phyloP scores from a whole-genome alignment of 2,329 filamentous ascomycete species.

The Neobulgaria alba region DNA sequence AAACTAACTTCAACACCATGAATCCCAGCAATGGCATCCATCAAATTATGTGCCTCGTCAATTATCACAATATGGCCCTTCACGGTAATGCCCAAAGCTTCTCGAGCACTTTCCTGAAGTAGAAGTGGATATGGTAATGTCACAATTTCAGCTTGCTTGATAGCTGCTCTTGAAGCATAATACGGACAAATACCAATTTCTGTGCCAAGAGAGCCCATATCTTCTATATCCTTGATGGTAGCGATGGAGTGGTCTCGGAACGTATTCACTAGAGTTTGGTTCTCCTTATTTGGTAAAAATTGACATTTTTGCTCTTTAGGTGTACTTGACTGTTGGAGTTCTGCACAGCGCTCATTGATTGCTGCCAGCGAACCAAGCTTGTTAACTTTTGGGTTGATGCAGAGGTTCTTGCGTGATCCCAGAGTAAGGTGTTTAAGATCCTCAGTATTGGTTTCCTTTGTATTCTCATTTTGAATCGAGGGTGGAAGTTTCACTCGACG shows the following conservation, averaged over 20 bases:
- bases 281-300: slow-evolving; percentile 72
- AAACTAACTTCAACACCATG: slow-evolving; percentile 72
- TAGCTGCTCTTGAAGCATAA: slow-evolving; percentile 81
- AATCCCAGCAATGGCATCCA: slow-evolving; percentile 86
- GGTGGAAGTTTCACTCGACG: slow-evolving; percentile 55
- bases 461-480: slow-evolving; percentile 36
- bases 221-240: slow-evolving; percentile 86
- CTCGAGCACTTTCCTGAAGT: slow-evolving; percentile 76
- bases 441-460: slow-evolving; percentile 35
- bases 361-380: slow-evolving; percentile 62
- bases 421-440: slow-evolving; percentile 58
- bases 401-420: slow-evolving; percentile 63
- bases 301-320: slow-evolving; percentile 60
- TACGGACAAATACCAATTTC: slow-evolving; percentile 83
- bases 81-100: slow-evolving; percentile 77
- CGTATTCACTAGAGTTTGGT: slow-evolving; percentile 59
- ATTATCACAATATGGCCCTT: slow-evolving; percentile 89
- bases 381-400: slow-evolving; percentile 79
- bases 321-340: slow-evolving; percentile 67
- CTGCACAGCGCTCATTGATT: slow-evolving; percentile 89
- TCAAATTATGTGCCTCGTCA: slow-evolving; percentile 95
- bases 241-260: slow-evolving; percentile 83
- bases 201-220: slow-evolving; percentile 70
- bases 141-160: slow-evolving; percentile 80
- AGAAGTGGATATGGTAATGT: slow-evolving; percentile 88